These are phyloP conservation scores for Aspergillus sp. DNA, from an alignment of 2,329 filamentous ascomycete genomes.

Conservation along the genomic window DNA sequence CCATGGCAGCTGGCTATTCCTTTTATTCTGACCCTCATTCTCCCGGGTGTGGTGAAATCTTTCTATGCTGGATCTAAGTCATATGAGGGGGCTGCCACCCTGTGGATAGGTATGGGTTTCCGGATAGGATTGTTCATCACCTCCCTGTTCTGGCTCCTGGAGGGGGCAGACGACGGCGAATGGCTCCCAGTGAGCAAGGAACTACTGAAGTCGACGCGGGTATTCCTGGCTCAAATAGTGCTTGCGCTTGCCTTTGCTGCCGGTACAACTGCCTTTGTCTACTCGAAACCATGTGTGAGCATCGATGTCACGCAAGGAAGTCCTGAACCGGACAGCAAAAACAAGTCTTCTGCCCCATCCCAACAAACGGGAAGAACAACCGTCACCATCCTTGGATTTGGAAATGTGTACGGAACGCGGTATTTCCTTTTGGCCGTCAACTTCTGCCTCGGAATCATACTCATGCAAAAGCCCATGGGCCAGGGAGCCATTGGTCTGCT, in stretches of 20 bases:
- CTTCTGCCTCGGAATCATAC: slow-evolving; percentile 70
- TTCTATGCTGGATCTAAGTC: slow-evolving; percentile 81
- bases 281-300: slow-evolving; percentile 79
- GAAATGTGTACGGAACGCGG: slow-evolving; percentile 86
- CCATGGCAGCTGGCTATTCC: slow-evolving; percentile 85
- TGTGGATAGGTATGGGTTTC: slow-evolving; percentile 81
- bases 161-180: slow-evolving; percentile 78
- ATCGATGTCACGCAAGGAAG: slow-evolving; percentile 58
- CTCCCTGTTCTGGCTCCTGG: slow-evolving; percentile 82
- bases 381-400: slow-evolving; percentile 84
- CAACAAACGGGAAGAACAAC: slow-evolving; percentile 39
- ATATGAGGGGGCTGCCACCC: slow-evolving; percentile 79
- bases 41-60: slow-evolving; percentile 77
- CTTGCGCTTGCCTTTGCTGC: slow-evolving; percentile 79
- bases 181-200: slow-evolving; percentile 69
- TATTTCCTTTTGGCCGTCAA: slow-evolving; percentile 83
- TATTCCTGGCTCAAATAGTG: slow-evolving; percentile 75
- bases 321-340: slow-evolving; percentile 43
- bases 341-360: slow-evolving; percentile 30
- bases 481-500: slow-evolving; percentile 78
- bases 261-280: slow-evolving; percentile 80
- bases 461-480: slow-evolving; percentile 94
- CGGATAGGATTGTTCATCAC: slow-evolving; percentile 72
- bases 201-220: slow-evolving; percentile 69
- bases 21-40: slow-evolving; percentile 66